These are phyloP conservation scores for Alternaria sp. DNA, from an alignment of 2,329 filamentous ascomycete genomes.

Conservation along the genomic window DNA sequence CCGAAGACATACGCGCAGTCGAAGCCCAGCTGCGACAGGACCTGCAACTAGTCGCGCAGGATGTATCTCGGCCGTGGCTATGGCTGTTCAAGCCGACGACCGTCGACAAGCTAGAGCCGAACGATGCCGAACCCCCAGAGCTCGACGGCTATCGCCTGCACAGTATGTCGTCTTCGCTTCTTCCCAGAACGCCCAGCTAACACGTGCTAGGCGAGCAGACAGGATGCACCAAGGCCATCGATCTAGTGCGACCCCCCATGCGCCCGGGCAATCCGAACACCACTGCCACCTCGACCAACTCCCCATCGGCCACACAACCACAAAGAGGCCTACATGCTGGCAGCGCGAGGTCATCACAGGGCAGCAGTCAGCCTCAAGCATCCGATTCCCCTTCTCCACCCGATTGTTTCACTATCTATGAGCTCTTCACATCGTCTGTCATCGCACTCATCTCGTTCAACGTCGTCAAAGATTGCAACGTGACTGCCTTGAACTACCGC, in stretches of 20 bases:
- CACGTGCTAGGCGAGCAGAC: slow-evolving; percentile 39
- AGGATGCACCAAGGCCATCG: slow-evolving; percentile 45
- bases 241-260: slow-evolving; percentile 43
- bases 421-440: slow-evolving; percentile 50
- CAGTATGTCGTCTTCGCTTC: slow-evolving; percentile 25
- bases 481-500: slow-evolving; percentile 48
- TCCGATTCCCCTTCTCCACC: slow-evolving; percentile 32
- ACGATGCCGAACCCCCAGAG: slow-evolving; percentile 31
- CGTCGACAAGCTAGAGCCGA: slow-evolving; percentile 32
- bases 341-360: slow-evolving; percentile 29
- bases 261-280: slow-evolving; percentile 33
- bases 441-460: slow-evolving; percentile 46
- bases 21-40: slow-evolving; percentile 41
- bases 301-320: slow-evolving; percentile 29
- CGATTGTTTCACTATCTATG: slow-evolving; percentile 47
- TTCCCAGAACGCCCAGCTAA: slow-evolving; percentile 28
- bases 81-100: slow-evolving; percentile 46
- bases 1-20: slow-evolving; percentile 42
- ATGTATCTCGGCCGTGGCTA: slow-evolving; percentile 42
- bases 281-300: slow-evolving; percentile 24
- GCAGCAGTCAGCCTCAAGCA: slow-evolving; percentile 21
- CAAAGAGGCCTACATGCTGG: slow-evolving; percentile 30
- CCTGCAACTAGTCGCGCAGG: slow-evolving; percentile 41
- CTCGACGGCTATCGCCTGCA: slow-evolving; percentile 44
- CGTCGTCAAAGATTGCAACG: slow-evolving; percentile 42